Conservation (phyloP, 768 basidiomycete genomes). For the Dentipellis fragilis region DNA sequence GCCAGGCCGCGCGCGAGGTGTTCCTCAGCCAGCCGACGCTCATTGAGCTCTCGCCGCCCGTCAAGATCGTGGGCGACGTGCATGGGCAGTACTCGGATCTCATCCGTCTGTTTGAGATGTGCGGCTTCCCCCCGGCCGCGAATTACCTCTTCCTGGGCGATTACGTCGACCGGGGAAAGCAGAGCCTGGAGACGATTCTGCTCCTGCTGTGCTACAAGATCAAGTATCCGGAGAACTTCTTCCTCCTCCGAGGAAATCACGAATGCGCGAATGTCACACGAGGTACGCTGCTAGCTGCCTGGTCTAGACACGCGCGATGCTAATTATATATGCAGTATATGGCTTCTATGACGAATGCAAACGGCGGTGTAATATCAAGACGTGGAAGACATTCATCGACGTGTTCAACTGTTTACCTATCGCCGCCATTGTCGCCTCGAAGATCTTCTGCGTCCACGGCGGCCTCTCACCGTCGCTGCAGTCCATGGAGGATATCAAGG, state of each 20-base stretch:
- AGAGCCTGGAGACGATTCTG: constrained; percentile 95
- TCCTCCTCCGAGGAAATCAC: constrained; percentile 94
- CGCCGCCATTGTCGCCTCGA: constrained; percentile 95
- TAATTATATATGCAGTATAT: constrained; percentile 54
- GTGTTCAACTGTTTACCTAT: constrained; percentile 99
- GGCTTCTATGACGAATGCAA: constrained; percentile 99
- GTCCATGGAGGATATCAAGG: constrained; percentile 97
- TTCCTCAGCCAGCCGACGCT: constrained; percentile 95
- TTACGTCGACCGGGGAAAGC: constrained; percentile 98
- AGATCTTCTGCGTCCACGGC: constrained; percentile 99
- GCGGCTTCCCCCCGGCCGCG: constrained; percentile 92
- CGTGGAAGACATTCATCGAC: constrained; percentile 99
- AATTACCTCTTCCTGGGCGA: constrained; percentile 99
- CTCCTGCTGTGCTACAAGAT: constrained; percentile 98
- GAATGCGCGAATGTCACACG: constrained; percentile 99
- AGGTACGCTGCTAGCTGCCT: constrained; percentile 47
- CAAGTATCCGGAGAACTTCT: constrained; percentile 99
- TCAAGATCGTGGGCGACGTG: constrained; percentile 99
- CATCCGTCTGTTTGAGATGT: constrained; percentile 98
- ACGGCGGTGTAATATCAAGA: constrained; percentile 97
- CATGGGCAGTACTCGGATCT: constrained; percentile 99
- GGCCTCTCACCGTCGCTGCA: constrained; percentile 88
- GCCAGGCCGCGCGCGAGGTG: constrained; percentile 91
- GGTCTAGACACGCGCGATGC: constrained; percentile 1
- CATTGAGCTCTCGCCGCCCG: constrained; percentile 93